These are phyloP conservation scores for Aspergillus indologenus DNA, from an alignment of 495 filamentous ascomycete genomes.

Conservation along the genomic window DNA sequence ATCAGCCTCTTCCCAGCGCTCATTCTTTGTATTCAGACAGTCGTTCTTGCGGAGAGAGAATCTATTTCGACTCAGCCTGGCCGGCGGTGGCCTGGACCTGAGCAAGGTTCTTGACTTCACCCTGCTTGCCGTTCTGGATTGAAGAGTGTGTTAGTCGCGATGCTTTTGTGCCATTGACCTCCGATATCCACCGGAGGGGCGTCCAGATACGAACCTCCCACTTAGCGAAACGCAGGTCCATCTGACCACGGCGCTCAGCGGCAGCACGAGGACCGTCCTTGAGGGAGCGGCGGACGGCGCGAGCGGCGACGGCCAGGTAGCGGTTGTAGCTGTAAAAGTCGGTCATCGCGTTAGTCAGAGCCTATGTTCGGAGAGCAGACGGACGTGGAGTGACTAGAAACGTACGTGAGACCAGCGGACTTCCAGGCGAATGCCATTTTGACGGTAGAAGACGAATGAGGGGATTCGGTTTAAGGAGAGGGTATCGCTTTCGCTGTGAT, in stretches of 20 bases:
- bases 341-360: conserved; percentile 23
- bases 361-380: not conserved
- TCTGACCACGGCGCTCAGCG: conserved; percentile 86
- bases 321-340: conserved; percentile 50
- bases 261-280: conserved; percentile 85
- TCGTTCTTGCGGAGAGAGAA: conserved; percentile 4
- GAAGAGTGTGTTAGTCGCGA: conserved; percentile 23
- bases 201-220: conserved; percentile 75
- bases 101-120: conserved; percentile 73
- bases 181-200: not conserved
- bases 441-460: conserved; percentile 39
- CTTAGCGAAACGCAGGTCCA: conserved; percentile 90
- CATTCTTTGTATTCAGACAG: conserved; percentile 14
- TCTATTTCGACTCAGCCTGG: conserved; percentile 45
- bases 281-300: conserved; percentile 73
- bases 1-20: conserved; percentile 21
- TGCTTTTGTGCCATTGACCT: conserved; percentile 16
- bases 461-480: conserved; percentile 31
- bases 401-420: conserved; percentile 93
- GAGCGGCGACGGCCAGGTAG: conserved; percentile 54
- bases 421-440: conserved; percentile 99
- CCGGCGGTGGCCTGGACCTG: conserved; percentile 59
- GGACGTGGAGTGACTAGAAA: conserved; percentile 3
- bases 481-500: conserved; percentile 27
- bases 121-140: conserved; percentile 90